Conservation (phyloP, 2,329 filamentous ascomycete species). For the Aureobasidium namibiae region DNA sequence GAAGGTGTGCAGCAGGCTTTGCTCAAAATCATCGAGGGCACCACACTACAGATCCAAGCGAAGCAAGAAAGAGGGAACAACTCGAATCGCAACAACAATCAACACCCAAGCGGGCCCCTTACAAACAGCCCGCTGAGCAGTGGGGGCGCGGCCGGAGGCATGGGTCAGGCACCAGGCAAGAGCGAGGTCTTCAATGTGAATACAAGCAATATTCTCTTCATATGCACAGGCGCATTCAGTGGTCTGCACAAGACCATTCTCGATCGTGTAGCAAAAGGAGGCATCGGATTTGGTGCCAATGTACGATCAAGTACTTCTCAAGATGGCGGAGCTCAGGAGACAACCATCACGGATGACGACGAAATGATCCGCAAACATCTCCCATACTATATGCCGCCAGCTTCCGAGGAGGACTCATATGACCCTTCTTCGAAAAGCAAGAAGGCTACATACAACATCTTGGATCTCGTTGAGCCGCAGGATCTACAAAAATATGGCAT, state of each 20-base stretch:
- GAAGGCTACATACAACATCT: constrained; percentile 62
- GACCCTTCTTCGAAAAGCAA: constrained; percentile 60
- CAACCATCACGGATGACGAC: constrained; percentile 52
- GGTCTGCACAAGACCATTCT: constrained; percentile 82
- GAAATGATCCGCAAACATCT: constrained; percentile 38
- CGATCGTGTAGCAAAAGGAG: constrained; percentile 74
- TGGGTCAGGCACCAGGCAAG: constrained; percentile 33
- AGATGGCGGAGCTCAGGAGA: constrained; percentile 46
- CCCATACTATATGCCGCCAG: constrained; percentile 42
- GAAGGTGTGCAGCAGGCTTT: constrained; percentile 96
- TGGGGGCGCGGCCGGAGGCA: constrained; percentile 20
- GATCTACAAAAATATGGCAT: constrained; percentile 58
- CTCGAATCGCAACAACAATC: constrained; percentile 10
- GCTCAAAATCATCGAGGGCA: constrained; percentile 92
- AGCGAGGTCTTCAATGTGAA: constrained; percentile 64
- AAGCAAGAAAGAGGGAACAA: constrained; percentile 58
- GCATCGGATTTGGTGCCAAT: constrained; percentile 85
- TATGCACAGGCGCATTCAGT: constrained; percentile 92
- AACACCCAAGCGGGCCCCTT: constrained; percentile 20
- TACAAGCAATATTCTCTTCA: constrained; percentile 94
- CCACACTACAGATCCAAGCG: constrained; percentile 82
- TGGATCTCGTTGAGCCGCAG: constrained; percentile 68
- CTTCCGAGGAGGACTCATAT: constrained; percentile 36
- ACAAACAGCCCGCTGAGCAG: constrained; percentile 31
- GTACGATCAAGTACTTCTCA: constrained; percentile 49